Conservation (phyloP, 805 yeast species). For the Cyberlindnera nakhonratchasimensis region DNA sequence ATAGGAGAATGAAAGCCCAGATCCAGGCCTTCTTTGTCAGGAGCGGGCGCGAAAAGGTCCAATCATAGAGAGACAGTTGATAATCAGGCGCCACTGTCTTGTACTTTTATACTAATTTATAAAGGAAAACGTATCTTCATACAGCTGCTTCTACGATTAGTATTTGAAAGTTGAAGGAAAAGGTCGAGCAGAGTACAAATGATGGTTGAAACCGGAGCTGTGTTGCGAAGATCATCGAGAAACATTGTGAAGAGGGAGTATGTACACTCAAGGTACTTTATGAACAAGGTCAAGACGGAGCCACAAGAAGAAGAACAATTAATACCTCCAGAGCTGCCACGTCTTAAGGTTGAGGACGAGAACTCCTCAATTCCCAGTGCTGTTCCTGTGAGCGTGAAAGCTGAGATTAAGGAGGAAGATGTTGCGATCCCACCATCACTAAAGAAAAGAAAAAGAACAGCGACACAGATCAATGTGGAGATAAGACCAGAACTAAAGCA, state of each 20-base stretch:
- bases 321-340: too few species aligned
- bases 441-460: constrained; percentile 9
- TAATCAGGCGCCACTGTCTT: neutral
- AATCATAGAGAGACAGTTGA: constrained; percentile 1
- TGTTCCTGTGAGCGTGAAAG: neutral
- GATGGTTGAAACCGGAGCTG: neutral
- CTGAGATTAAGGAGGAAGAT: constrained; percentile 5
- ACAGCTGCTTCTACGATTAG: neutral
- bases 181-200: too few species aligned
- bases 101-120: too few species aligned
- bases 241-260: neutral
- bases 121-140: neutral
- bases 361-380: too few species aligned
- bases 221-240: constrained; percentile 8
- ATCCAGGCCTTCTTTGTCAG: too few species aligned
- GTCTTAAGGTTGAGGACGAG: too few species aligned
- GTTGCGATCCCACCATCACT: constrained; percentile 5
- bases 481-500: constrained; percentile 3
- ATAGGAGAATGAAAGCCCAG: too few species aligned
- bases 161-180: neutral
- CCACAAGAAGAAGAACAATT: too few species aligned
- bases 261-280: constrained; percentile 6
- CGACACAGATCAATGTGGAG: neutral
- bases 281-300: constrained; percentile 1
- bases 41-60: neutral